Evolutionary conservation across 352 stramenopile genomes (phyloP), one percentile per base, ranked within the genome.

Genomic region (Globisporangium takayamanum): DNA sequence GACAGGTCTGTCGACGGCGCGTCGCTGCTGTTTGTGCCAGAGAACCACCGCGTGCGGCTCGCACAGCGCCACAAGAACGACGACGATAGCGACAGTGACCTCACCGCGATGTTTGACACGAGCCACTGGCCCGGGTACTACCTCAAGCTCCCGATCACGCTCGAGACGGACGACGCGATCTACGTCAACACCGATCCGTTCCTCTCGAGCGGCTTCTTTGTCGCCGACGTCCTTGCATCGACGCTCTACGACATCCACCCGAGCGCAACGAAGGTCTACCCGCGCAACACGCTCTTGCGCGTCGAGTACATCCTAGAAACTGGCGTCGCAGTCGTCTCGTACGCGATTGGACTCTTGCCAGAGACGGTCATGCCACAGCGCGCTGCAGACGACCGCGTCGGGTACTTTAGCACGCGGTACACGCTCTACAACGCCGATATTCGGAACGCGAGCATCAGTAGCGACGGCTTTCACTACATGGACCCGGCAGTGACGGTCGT

Each of bases 361-460:
- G 69, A 88, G 3, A 64, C 76, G 14, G 44, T 76, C 7, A 85
- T 90, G 73, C 30, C 59, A 2, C 68, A 78, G 55, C 73, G 83
- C 15, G 62, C 86, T 41, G 69, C 71, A 4, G 87, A 96, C 53
- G 80, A 95, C 67, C 77, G 83, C 25, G 68, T 96, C 2, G 85
- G 85, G 5, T 96, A 87, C 57, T 96, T 95, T 57, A 74, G 69
- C 42, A 80, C 80, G 36, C 69, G 67, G 0, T 95, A 83, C 64
- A 73, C 67, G 1, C 68, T 77, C 26, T 87, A 86, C 50, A 68
- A 66, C 10, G 60, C 62, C 1, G 70, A 33, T n/a, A n/a, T 14
- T 20, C 14, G 4, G 18, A 14, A 42, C 28, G 11, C 15, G 15
- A 55, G 18, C 18, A 25, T 16, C 28, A 33, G 2, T 20, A 26